These are phyloP conservation scores for Candida xiaguanensis DNA, from an alignment of 805 yeast species.

Conservation along the genomic window DNA sequence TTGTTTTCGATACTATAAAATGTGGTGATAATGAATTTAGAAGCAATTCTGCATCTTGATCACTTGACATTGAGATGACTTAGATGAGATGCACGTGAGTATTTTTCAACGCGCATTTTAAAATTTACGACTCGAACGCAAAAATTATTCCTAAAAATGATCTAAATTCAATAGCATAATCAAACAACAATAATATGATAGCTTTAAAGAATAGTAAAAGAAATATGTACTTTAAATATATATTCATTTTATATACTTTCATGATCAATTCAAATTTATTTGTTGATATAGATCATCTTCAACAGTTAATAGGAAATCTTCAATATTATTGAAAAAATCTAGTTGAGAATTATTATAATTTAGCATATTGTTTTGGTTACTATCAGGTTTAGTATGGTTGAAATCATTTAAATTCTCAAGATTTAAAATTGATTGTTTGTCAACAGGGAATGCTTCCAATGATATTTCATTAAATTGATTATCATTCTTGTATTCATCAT, in stretches of 20 bases:
- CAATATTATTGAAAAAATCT: conserved; percentile 7
- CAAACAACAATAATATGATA: no score
- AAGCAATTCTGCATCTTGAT: not conserved
- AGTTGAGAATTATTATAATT: conserved; percentile 1
- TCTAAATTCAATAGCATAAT: no score
- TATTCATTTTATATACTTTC: no score
- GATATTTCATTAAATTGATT: conserved; percentile 7
- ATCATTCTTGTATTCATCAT: conserved; percentile 7
- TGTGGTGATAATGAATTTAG: conserved; percentile 17
- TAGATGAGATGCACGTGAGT: not conserved
- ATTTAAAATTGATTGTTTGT: conserved; percentile 2
- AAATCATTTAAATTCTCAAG: not conserved
- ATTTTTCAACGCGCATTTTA: no score
- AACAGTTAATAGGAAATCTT: conserved; percentile 7
- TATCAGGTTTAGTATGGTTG: not conserved
- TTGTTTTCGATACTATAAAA: conserved; percentile 36
- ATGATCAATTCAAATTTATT: conserved; percentile 2
- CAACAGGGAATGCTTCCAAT: conserved; percentile 8
- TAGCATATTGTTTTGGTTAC: not conserved
- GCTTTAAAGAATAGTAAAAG: no score
- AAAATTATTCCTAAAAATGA: no score
- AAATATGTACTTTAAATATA: no score
- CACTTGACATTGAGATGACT: not conserved
- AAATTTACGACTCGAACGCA: no score
- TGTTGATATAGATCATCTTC: conserved; percentile 5